Conservation (phyloP, 495 filamentous ascomycete species). For the Penicillium egyptiacum region DNA sequence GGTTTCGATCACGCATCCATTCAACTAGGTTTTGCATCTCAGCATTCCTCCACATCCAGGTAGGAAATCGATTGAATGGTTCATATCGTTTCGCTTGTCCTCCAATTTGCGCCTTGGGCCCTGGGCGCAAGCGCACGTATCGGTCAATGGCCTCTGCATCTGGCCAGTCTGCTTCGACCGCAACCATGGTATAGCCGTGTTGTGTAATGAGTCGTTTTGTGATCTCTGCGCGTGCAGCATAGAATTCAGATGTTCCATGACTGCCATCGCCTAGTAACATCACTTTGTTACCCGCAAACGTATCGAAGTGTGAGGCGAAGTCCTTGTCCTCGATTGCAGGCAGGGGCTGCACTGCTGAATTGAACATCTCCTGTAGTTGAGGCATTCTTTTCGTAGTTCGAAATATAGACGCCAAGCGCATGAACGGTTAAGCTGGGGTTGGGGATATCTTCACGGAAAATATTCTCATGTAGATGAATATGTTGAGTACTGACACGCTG, state of each 20-base stretch:
- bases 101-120: conserved; percentile 35
- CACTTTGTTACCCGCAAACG: conserved; percentile 42
- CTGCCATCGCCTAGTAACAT: conserved; percentile 58
- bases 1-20: conserved; percentile 54
- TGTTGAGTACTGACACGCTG: neutral
- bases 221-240: conserved; percentile 53
- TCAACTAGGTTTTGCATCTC: conserved; percentile 59
- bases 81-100: conserved; percentile 31
- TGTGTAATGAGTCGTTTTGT: conserved; percentile 52
- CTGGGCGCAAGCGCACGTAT: conserved; percentile 53
- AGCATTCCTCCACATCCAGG: conserved; percentile 63
- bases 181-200: conserved; percentile 58
- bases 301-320: conserved; percentile 47
- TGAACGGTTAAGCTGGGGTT: conserved; percentile 4
- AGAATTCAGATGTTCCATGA: conserved; percentile 63
- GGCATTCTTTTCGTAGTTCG: conserved; percentile 25
- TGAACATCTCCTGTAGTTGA: conserved; percentile 37
- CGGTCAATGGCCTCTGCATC: conserved; percentile 57
- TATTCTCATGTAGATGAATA: neutral
- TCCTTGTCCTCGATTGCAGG: conserved; percentile 36
- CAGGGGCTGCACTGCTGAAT: conserved; percentile 39
- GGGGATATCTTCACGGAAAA: neutral
- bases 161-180: conserved; percentile 61
- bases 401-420: conserved; percentile 12
- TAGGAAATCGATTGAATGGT: conserved; percentile 56